These are phyloP conservation scores for Pseudofabraea citricarpa DNA, from an alignment of 2,329 filamentous ascomycete genomes.

Conservation along the genomic window DNA sequence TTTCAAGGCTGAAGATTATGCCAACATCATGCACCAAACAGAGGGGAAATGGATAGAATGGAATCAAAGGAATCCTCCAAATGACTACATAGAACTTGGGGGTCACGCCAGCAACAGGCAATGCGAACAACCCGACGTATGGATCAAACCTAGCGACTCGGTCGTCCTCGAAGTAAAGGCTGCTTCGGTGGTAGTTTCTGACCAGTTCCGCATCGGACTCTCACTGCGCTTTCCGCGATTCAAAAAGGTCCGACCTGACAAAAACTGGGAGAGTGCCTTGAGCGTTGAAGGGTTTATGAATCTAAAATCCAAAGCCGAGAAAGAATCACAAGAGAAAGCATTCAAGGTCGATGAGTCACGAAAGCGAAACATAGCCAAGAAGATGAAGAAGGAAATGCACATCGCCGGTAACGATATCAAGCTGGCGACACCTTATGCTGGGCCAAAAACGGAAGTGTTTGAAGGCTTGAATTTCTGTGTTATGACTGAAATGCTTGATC, in stretches of 20 bases:
- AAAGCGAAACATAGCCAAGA: conserved; percentile 48
- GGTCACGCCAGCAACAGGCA: conserved; percentile 59
- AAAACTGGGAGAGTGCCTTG: conserved; percentile 75
- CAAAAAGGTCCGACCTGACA: conserved; percentile 74
- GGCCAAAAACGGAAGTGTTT: conserved; percentile 62
- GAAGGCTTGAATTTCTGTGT: conserved; percentile 76
- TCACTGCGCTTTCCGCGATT: conserved; percentile 92
- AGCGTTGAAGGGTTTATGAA: conserved; percentile 73
- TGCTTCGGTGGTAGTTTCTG: conserved; percentile 67
- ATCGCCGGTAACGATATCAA: conserved; percentile 65
- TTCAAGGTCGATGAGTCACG: conserved; percentile 71
- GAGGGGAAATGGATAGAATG: conserved; percentile 90
- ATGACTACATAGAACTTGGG: conserved; percentile 73
- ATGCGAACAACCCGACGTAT: conserved; percentile 79
- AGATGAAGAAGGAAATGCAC: conserved; percentile 62
- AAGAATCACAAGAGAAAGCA: conserved; percentile 66
- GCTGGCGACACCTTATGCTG: conserved; percentile 46
- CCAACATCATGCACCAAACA: conserved; percentile 72
- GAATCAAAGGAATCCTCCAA: conserved; percentile 73
- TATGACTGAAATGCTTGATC: conserved; percentile 68
- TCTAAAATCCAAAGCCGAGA: conserved; percentile 63
- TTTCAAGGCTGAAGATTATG: conserved; percentile 79
- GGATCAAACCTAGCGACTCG: conserved; percentile 87
- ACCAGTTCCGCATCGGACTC: conserved; percentile 69
- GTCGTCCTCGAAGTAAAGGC: conserved; percentile 87